Evolutionary conservation across 306 rosid genomes (phyloP).

Genomic region (Hippophae rhamnoides): DNA sequence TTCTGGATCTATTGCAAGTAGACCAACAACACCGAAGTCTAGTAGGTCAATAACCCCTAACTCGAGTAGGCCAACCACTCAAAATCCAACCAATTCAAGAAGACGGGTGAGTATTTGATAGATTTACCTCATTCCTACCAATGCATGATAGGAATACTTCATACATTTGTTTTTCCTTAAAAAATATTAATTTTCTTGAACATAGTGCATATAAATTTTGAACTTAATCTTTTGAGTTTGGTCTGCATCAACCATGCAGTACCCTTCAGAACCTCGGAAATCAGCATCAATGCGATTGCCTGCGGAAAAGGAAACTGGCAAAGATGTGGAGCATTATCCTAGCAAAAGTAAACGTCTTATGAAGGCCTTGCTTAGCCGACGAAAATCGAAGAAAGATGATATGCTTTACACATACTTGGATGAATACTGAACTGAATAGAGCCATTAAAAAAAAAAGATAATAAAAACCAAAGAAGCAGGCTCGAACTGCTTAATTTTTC

Average conservation of each 20-base stretch:
- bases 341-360: slow-evolving; percentile 92
- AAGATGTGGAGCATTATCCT: slow-evolving; percentile 65
- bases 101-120: slow-evolving; percentile 44
- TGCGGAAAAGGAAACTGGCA: slow-evolving; percentile 61
- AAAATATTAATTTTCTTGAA: too few species aligned
- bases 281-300: slow-evolving; percentile 87
- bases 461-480: slow-evolving; percentile 28
- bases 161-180: too few species aligned
- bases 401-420: slow-evolving; percentile 83
- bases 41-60: slow-evolving; percentile 72
- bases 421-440: slow-evolving; percentile 48
- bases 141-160: background rate
- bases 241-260: slow-evolving; percentile 30
- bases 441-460: slow-evolving; percentile 18
- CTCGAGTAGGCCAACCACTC: slow-evolving; percentile 78
- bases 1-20: slow-evolving; percentile 72
- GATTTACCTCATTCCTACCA: background rate
- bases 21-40: slow-evolving; percentile 54
- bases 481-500: slow-evolving; percentile 27
- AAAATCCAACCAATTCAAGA: slow-evolving; percentile 59
- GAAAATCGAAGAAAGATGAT: slow-evolving; percentile 94
- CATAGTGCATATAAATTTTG: background rate
- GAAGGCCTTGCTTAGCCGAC: slow-evolving; percentile 90
- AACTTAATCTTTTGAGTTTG: slow-evolving; percentile 7
- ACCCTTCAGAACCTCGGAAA: slow-evolving; percentile 85